Base-by-base conservation (phyloP, 192 early-diverging fungal genomes). In the Pilobolus umbonatus region DNA sequence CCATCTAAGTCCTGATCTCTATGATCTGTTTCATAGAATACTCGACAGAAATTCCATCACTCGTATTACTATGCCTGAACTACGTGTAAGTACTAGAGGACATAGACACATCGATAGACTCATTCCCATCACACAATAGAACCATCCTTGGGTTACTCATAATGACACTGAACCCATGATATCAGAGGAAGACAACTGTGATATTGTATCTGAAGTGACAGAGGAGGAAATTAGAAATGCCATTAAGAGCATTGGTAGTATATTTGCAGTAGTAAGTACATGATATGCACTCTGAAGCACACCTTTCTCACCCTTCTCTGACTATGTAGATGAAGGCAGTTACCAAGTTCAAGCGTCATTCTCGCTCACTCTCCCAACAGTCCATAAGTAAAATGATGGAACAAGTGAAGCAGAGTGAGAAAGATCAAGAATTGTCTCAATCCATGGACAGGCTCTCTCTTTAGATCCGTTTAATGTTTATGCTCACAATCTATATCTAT, bases 121-220 rank as follows among this genome's bases (percentile, higher is more conserved):
- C 17, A 43, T 39, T 5, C 5, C 21, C 22, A 3, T 61, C 36
- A 36, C 14, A 52, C 21, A 25, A n/a, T 50, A 60, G 50, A 76
- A 65, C 69, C 85, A 95, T 61, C 81, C 86, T 4, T 98, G 94
- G 94, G 75, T 96, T 6, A 96, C 94, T 1, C 65, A 85, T 39
- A 44, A 78, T 64, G 89, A 83, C 61, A 68, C 50, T 11, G 70
- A 72, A 5, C 72, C 74, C 5, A 73, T 96, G 40, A 65, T 71
- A 43, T 88, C 83, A 60, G 81, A 87, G 49, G 81, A 86, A 42
- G 97, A 97, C 76, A 89, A 85, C 61, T 60, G 66, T 35, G 75
- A 76, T 26, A 60, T 83, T 29, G 83, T 97, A 12, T 80, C 78
- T 6, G 82, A 91, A 29, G 78, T 96, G 52, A 98, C 96, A 0